Base-by-base conservation (phyloP, 306 rosid species). In the Castanea mollissima region DNA sequence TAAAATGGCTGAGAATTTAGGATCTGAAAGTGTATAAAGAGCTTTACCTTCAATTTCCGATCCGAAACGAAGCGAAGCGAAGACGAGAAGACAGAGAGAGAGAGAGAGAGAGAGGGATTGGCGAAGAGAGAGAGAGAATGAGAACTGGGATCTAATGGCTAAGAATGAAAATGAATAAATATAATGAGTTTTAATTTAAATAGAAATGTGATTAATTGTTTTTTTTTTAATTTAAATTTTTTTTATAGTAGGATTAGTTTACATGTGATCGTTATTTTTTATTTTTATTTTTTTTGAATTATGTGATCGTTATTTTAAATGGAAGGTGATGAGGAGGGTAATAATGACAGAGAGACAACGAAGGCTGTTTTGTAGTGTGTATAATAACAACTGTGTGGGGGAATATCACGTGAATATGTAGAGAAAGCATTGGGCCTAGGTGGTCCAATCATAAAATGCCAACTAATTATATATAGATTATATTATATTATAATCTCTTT, bases 41-140 rank as follows among this genome's bases (percentile, higher is more conserved):
- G 12, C 46, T 83, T 87, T 90, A 78, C 21, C 71, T 71, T 74
- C 51, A 49, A 65, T 41, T 77, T 64, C 84, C 87, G 97, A 94
- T 91, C 92, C 79, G 93, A 67, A 74, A 74, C 82, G 80, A 34
- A 64, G 64, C 72, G 52, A 27, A 75, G 73, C 20, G 52, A 38
- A 34, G 52, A n/a, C 23, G 20, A 4, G 67, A 83, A 75, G 89
- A 80, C 74, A 83, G 75, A 86, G 49, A 13, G 88, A 73, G 74
- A 80, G 72, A 77, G 85, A 52, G 79, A 46, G 77, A 81, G 5
- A 51, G 56, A 34, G 2, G 44, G 44, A 38, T 38, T 38, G 35
- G n/a, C 32, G 20, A 16, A 71, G 86, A 75, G 87, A 80, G 76
- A 85, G 87, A 73, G 75, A 81, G 72, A 77, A 82, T 44, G 80